phyloP scores from a whole-genome alignment of 306 rosid genomes.

The Sophora flavescens region DNA sequence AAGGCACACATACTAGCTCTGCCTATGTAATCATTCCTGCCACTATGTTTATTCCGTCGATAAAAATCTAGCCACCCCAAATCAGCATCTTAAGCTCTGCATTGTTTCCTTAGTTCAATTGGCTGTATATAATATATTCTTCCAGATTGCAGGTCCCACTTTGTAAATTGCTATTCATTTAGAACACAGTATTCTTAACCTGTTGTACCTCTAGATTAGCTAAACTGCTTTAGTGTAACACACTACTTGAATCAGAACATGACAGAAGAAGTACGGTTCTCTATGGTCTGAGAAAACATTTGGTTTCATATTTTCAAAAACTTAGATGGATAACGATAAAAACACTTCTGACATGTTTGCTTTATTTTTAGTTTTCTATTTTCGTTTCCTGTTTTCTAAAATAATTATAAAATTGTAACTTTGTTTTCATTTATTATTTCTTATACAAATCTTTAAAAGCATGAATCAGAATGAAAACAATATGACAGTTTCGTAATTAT shows the following conservation, averaged over 20 bases:
- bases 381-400: no score
- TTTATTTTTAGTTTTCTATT: no score
- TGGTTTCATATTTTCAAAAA: no score
- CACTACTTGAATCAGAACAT: not conserved
- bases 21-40: slow-evolving; percentile 39
- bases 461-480: no score
- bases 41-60: slow-evolving; percentile 4
- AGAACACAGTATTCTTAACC: not conserved
- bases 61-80: not conserved
- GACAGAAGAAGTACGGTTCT: not conserved
- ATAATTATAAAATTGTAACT: no score
- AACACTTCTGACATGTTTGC: no score
- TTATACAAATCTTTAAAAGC: no score
- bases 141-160: not conserved
- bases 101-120: slow-evolving; percentile 1
- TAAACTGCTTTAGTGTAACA: no score
- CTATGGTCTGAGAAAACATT: not conserved
- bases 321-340: no score
- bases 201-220: not conserved
- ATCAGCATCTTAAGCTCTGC: not conserved
- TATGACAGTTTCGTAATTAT: no score
- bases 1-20: not conserved
- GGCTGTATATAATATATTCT: not conserved
- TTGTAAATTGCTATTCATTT: not conserved
- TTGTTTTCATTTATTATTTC: no score